phyloP scores from a whole-genome alignment of 2,329 filamentous ascomycete species.

The Clarireedia hainanense region DNA sequence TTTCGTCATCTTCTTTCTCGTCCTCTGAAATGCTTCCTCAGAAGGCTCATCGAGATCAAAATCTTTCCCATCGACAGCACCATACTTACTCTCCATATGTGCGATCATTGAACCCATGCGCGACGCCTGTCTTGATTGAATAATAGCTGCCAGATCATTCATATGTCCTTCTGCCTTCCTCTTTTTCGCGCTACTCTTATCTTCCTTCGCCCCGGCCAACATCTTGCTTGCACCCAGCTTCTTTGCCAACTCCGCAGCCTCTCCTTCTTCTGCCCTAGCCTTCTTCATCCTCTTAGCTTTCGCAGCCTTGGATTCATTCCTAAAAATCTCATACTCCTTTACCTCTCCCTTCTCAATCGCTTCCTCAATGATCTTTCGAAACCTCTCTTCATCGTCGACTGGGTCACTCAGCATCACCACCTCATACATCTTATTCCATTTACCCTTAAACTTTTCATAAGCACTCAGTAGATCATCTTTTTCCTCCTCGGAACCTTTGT shows the following conservation, averaged over 20 bases:
- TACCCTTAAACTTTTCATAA: slow-evolving; percentile 65
- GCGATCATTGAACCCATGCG: slow-evolving; percentile 59
- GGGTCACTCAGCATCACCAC: slow-evolving; percentile 81
- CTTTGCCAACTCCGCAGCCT: slow-evolving; percentile 69
- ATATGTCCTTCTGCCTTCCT: slow-evolving; percentile 33
- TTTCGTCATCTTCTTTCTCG: slow-evolving; percentile 28
- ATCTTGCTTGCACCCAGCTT: slow-evolving; percentile 67
- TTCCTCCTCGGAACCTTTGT: slow-evolving; percentile 85
- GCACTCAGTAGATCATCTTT: slow-evolving; percentile 66
- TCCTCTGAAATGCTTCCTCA: slow-evolving; percentile 49
- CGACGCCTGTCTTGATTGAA: slow-evolving; percentile 61
- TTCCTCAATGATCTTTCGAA: slow-evolving; percentile 69
- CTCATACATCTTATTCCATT: slow-evolving; percentile 72
- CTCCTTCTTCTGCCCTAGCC: slow-evolving; percentile 53
- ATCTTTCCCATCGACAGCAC: slow-evolving; percentile 49
- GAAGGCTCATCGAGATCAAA: slow-evolving; percentile 55
- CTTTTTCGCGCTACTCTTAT: slow-evolving; percentile 42
- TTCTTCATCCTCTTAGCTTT: slow-evolving; percentile 50
- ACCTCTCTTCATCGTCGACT: slow-evolving; percentile 76
- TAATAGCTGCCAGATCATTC: slow-evolving; percentile 62
- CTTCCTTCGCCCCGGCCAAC: slow-evolving; percentile 36
- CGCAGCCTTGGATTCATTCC: slow-evolving; percentile 61
- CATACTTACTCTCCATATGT: slow-evolving; percentile 71
- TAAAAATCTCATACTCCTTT: slow-evolving; percentile 58
- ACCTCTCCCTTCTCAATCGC: slow-evolving; percentile 69